Evolutionary conservation across 192 early-diverging fungal species (phyloP).

Genomic region (Irineochytrium annulatum): DNA sequence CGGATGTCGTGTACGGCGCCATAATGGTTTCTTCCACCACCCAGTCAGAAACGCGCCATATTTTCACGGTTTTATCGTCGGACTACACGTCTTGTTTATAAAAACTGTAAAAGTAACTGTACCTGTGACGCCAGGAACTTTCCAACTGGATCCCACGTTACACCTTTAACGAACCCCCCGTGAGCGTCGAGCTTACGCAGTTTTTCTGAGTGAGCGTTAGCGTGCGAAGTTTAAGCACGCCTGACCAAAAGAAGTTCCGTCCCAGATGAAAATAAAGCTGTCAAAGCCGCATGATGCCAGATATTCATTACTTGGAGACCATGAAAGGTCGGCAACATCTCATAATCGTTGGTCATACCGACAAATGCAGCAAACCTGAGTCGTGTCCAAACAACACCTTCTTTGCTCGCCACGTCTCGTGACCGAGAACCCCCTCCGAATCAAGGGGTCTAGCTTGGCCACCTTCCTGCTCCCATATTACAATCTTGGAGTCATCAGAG

Average conservation of each 20-base stretch:
- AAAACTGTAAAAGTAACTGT: background rate
- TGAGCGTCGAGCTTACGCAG: constrained; percentile 67
- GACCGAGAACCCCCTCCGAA: constrained; percentile 19
- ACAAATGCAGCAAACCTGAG: constrained; percentile 66
- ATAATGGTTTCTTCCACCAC: constrained; percentile 64
- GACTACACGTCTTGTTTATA: constrained; percentile 42
- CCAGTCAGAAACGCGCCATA: constrained; percentile 91
- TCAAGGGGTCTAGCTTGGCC: too few species aligned
- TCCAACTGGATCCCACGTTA: constrained; percentile 94
- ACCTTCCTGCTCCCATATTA: constrained; percentile 89
- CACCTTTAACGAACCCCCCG: constrained; percentile 89
- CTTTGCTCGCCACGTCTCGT: constrained; percentile 70
- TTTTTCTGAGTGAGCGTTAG: constrained; percentile 21
- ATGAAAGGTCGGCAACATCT: constrained; percentile 90
- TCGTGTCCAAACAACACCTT: constrained; percentile 77
- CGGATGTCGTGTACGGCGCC: constrained; percentile 71
- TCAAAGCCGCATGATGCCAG: constrained; percentile 91
- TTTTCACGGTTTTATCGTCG: constrained; percentile 82
- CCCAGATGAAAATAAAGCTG: constrained; percentile 79
- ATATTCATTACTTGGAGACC: constrained; percentile 81
- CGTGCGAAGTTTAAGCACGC: constrained; percentile 7
- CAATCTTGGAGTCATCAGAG: constrained; percentile 87
- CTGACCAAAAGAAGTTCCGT: constrained; percentile 72
- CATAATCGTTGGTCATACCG: background rate
- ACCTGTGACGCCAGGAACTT: constrained; percentile 88